A percentile compares a stretch with the other conserved stretches of the same genome.
Evolutionary conservation across 140 eudicot species (phyloP).

Genomic region (Ambrosia hybrid): DNA sequence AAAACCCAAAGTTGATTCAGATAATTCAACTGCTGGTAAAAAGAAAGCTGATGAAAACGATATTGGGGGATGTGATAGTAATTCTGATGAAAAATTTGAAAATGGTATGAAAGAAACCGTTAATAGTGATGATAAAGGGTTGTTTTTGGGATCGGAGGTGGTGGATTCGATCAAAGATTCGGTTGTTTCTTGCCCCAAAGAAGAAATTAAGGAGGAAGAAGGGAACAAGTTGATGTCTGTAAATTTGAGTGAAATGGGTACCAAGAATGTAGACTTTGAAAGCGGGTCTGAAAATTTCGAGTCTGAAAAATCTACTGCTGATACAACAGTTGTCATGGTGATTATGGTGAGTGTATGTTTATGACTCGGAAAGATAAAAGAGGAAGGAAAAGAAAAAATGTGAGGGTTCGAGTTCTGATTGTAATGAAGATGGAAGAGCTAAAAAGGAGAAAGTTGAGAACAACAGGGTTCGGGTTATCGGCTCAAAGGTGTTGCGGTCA

Average conservation of each 20-base stretch:
- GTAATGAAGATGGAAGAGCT: constrained; percentile 7
- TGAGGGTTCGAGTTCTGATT: constrained; percentile 22
- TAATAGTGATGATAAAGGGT: constrained; percentile 27
- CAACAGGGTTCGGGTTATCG: constrained; percentile 13
- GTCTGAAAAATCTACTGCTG: constrained; percentile 16
- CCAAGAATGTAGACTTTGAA: constrained; percentile 23
- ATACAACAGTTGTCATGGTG: constrained; percentile 13
- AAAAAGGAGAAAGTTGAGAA: constrained; percentile 32
- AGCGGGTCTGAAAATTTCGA: constrained; percentile 21
- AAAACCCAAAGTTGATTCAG: neutral
- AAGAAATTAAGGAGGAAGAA: constrained; percentile 27
- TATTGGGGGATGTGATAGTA: no score
- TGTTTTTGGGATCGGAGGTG: constrained; percentile 28
- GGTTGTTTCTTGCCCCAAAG: constrained; percentile 11
- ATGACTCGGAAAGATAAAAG: constrained; percentile 20
- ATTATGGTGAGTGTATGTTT: constrained; percentile 12
- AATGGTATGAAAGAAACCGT: constrained; percentile 10
- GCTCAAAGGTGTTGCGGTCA: constrained; percentile 57
- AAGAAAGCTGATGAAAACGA: constrained; percentile 22
- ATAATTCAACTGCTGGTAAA: constrained; percentile 10
- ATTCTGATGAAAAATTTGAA: neutral
- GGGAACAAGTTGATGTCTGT: constrained; percentile 10
- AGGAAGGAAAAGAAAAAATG: constrained; percentile 58
- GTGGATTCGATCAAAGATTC: constrained; percentile 31
- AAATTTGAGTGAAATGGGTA: constrained; percentile 20